Evolutionary conservation across 768 basidiomycete genomes (phyloP), one percentile per base, ranked within the genome.

Genomic region (Amanita rubescens): DNA sequence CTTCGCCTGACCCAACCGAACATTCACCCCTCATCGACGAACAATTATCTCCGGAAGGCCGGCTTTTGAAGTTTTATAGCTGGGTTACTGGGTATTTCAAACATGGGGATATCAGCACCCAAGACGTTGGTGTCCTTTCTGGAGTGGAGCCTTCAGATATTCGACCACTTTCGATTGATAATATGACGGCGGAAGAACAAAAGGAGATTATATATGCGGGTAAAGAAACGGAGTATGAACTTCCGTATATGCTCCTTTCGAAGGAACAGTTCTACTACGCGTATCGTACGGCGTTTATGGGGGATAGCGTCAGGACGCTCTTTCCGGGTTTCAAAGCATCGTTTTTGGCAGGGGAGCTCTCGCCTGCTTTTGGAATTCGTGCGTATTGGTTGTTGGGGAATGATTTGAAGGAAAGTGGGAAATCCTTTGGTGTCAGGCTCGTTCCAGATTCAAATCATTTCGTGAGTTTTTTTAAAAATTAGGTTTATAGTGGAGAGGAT

Each of bases 121-220:
- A n/a, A 30, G n/a, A 24, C 38, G 5, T n/a, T 1, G n/a, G 30
- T 3, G 7, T 22, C 10, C 35, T 50, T 24, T 50, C 49, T 4
- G 15, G 9, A 2, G 15, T 8, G 2, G 25, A 27, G 3, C 24
- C 37, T 12, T 44, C 51, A n/a, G 20, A 41, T 1, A 22, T 12
- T 34, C 51, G 41, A 12, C 42, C 44, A 1, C 19, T 5, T n/a
- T 17, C 51, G 1, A 3, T 53, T 15, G 33, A 20, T 27, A 53
- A 53, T 14, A 53, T 53, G 44, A 27, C 51, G 17, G 12, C 10
- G 14, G 30, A 33, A 2, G 51, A 53, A 22, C 51, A 53, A 27
- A 19, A 24, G 5, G 30, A 53, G 42, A 37, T 35, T 15, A 53
- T 53, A 27, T 44, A 15, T 24, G 5, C 10, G 3, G 49, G 49